Conservation (phyloP, 805 yeast genomes). For the Starmerella cellae region DNA sequence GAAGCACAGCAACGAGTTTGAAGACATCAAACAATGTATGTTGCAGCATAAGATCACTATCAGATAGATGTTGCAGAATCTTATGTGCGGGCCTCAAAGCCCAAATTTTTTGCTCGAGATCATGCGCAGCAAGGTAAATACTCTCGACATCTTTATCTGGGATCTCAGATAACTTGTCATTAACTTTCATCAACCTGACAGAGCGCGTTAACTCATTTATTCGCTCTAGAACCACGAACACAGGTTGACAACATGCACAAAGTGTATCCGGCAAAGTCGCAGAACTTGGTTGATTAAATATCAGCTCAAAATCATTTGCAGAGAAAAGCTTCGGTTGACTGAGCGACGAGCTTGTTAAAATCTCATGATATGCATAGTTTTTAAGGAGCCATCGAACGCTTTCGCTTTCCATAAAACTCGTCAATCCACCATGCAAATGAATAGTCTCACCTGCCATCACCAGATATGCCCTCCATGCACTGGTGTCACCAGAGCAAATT, state of each 20-base stretch:
- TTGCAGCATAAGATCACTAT: constrained; percentile 49
- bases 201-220: constrained; percentile 48
- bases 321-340: constrained; percentile 53
- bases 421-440: constrained; percentile 47
- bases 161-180: background rate
- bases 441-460: constrained; percentile 54
- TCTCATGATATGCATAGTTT: constrained; percentile 70
- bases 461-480: constrained; percentile 57
- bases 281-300: constrained; percentile 9
- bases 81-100: constrained; percentile 39
- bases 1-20: constrained; percentile 55
- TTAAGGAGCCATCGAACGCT: constrained; percentile 60
- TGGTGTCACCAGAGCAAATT: constrained; percentile 70
- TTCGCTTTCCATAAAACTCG: constrained; percentile 37
- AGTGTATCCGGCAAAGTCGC: constrained; percentile 46
- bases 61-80: constrained; percentile 32
- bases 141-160: constrained; percentile 12
- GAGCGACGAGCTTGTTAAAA: constrained; percentile 46
- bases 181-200: constrained; percentile 23
- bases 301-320: constrained; percentile 22
- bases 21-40: constrained; percentile 58
- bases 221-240: constrained; percentile 56
- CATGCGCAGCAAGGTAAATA: constrained; percentile 21
- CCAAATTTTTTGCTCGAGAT: constrained; percentile 39
- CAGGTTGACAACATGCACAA: constrained; percentile 56